Evolutionary conservation across 305 asterid genomes (phyloP), one percentile per base, ranked within the genome.

Genomic region (Ajuga reptans): DNA sequence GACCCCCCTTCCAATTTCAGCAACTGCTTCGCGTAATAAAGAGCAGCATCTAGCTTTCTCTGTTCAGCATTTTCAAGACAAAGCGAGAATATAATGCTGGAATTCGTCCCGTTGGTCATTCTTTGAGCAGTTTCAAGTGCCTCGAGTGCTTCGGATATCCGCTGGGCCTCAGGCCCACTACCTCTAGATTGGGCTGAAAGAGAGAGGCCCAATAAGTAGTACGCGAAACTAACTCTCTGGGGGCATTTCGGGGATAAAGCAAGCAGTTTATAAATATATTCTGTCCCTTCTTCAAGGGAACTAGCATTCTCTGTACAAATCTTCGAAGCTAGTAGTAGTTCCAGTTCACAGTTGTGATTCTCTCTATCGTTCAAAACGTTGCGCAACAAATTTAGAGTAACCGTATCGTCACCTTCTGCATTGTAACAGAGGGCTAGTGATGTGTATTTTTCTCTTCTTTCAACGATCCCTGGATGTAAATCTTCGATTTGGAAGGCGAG

Each of bases 11-110:
- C 92, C 55, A 81, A 54, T 74, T 78, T 81, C 83, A 92, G 51
- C 42, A 88, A 71, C 81, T 72, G 72, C 77, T 90, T 90, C 1
- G 97, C 91, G 24, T 92, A 87, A 78, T 80, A 72, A 61, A 92
- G 87, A 59, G 98, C 97, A 75, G 74, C 69, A 4, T 87, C 94
- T 67, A 92, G 57, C 78, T 88, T 92, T 51, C 98, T 84, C 82
- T 88, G 96, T 66, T 87, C 98, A 5, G 97, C 97, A 67, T 92
- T 79, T 81, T 92, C 97, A 6, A 90, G 55, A 80, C 92, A 82
- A 9, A 90, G 93, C 27, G 90, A 68, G 69, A 64, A 87, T 14
- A 92, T 53, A 18, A 90, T 75, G 64, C 73, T 45, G 0, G 87
- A 60, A 71, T 88, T 83, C 43, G 73, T 78, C 73, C 79, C 85